These are phyloP conservation scores for Epichloe hybrida DNA, from an alignment of 2,329 filamentous ascomycete species.

Conservation along the genomic window DNA sequence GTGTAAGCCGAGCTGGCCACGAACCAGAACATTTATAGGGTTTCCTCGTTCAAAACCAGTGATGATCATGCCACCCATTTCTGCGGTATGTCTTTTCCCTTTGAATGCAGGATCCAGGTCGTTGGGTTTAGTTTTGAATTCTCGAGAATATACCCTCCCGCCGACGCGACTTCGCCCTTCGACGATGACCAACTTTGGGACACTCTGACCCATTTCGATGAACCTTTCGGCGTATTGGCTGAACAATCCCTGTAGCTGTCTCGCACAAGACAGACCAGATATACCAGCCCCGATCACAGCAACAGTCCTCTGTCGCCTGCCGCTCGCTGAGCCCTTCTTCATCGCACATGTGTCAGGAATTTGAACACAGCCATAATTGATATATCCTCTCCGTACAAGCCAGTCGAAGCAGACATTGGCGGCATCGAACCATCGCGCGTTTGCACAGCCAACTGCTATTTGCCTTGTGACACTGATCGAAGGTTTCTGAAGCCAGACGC, in stretches of 20 bases:
- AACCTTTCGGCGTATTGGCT: slow-evolving; percentile 62
- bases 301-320: slow-evolving; percentile 52
- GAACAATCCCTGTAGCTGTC: slow-evolving; percentile 80
- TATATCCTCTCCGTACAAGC: slow-evolving; percentile 81
- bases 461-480: slow-evolving; percentile 67
- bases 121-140: slow-evolving; percentile 44
- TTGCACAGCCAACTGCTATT: slow-evolving; percentile 83
- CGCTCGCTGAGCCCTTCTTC: slow-evolving; percentile 22
- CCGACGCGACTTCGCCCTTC: slow-evolving; percentile 82
- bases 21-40: slow-evolving; percentile 78
- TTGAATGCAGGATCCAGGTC: slow-evolving; percentile 37
- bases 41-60: slow-evolving; percentile 95
- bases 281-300: slow-evolving; percentile 89
- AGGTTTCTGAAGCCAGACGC: slow-evolving; percentile 80
- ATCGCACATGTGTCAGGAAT: slow-evolving; percentile 33
- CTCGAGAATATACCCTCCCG: slow-evolving; percentile 80
- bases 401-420: slow-evolving; percentile 85
- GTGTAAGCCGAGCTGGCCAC: slow-evolving; percentile 75
- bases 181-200: slow-evolving; percentile 64
- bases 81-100: slow-evolving; percentile 61
- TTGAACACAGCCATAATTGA: slow-evolving; percentile 89
- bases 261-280: slow-evolving; percentile 79
- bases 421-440: slow-evolving; percentile 76
- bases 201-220: slow-evolving; percentile 48
- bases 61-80: slow-evolving; percentile 97